Conservation (phyloP, 2,329 filamentous ascomycete genomes). For the Epichloe amarillans region DNA sequence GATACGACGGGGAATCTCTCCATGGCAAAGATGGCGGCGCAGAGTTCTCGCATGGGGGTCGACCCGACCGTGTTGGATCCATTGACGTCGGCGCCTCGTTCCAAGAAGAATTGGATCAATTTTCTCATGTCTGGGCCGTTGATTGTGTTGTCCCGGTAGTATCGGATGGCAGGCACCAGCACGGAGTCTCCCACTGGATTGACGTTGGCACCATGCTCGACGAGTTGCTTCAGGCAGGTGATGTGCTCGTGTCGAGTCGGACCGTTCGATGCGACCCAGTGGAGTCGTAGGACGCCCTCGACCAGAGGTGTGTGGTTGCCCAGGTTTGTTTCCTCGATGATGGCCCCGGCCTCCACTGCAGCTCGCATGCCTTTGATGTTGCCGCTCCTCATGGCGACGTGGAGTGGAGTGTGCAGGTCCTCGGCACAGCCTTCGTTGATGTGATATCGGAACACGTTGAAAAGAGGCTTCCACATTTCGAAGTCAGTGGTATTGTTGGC, state of each 20-base stretch:
- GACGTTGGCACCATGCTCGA: background rate
- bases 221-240: background rate
- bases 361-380: background rate
- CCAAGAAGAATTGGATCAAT: background rate
- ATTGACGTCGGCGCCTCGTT: slow-evolving; percentile 1
- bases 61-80: background rate
- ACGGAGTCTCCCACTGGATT: background rate
- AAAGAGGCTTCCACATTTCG: background rate
- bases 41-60: background rate
- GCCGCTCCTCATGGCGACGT: background rate
- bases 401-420: background rate
- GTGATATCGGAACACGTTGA: background rate
- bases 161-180: background rate
- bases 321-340: background rate
- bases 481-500: background rate
- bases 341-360: background rate
- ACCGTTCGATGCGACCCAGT: background rate
- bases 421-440: background rate
- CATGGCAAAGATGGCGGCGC: background rate
- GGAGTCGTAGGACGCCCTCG: background rate
- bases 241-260: background rate
- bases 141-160: background rate
- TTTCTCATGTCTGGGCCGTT: background rate
- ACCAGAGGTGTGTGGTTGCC: background rate
- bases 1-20: background rate